Evolutionary conservation across 2,329 filamentous ascomycete genomes (phyloP).

Genomic region (Rugonectria rugulosa): DNA sequence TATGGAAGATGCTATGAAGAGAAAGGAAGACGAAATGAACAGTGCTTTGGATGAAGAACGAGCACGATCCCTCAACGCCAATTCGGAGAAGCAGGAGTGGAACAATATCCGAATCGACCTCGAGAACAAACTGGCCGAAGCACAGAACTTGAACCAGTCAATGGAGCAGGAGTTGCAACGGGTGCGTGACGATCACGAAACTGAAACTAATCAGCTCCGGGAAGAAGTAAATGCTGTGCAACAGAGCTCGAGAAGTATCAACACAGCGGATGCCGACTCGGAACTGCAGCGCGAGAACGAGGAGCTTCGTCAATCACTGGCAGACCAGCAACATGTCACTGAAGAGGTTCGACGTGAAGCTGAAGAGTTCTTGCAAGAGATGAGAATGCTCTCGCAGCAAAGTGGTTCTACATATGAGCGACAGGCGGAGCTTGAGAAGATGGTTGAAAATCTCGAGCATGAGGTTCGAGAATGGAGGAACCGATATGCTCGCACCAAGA

Average conservation of each 20-base stretch:
- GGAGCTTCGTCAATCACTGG: constrained; percentile 68
- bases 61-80: constrained; percentile 57
- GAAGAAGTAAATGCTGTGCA: constrained; percentile 65
- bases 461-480: constrained; percentile 91
- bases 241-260: constrained; percentile 37
- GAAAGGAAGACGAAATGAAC: constrained; percentile 71
- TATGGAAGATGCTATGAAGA: constrained; percentile 73
- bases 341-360: constrained; percentile 88
- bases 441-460: constrained; percentile 78
- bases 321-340: constrained; percentile 81
- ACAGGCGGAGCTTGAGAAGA: constrained; percentile 79
- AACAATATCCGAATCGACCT: constrained; percentile 70
- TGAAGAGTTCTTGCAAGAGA: constrained; percentile 83
- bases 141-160: constrained; percentile 79
- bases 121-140: constrained; percentile 77
- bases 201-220: constrained; percentile 68
- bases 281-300: constrained; percentile 75
- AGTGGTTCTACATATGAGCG: constrained; percentile 81
- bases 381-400: constrained; percentile 84
- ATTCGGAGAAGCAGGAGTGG: constrained; percentile 75
- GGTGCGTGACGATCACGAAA: constrained; percentile 72
- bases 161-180: constrained; percentile 81
- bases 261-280: constrained; percentile 49
- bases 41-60: constrained; percentile 66
- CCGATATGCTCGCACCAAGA: constrained; percentile 87